phyloP scores from a whole-genome alignment of 2,329 filamentous ascomycete genomes.

The Cytospora schulzeri region DNA sequence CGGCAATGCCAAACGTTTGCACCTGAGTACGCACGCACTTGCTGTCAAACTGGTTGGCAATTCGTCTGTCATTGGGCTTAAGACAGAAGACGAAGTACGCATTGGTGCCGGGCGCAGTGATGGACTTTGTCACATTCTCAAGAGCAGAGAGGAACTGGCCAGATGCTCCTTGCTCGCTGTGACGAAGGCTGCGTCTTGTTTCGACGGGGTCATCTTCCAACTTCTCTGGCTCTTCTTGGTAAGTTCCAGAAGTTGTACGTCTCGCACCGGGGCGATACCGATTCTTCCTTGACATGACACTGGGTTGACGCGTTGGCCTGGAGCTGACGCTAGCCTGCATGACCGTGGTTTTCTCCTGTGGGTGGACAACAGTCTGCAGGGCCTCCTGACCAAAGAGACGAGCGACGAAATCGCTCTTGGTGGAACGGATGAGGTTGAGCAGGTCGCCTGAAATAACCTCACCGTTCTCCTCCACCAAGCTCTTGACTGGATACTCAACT shows the following conservation, averaged over 20 bases:
- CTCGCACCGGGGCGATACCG: constrained; percentile 45
- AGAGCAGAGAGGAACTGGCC: constrained; percentile 89
- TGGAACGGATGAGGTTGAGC: constrained; percentile 88
- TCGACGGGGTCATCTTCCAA: constrained; percentile 52
- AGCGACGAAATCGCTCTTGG: constrained; percentile 84
- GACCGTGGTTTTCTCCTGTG: constrained; percentile 84
- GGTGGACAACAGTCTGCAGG: constrained; percentile 89
- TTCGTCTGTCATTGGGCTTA: constrained; percentile 94
- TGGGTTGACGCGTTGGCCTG: constrained; percentile 88
- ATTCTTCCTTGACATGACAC: constrained; percentile 82
- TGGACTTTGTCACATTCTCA: constrained; percentile 86
- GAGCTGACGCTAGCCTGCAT: constrained; percentile 97
- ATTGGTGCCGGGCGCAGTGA: constrained; percentile 82
- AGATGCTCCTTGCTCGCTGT: constrained; percentile 78
- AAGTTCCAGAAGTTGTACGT: constrained; percentile 37
- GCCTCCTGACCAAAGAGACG: constrained; percentile 96
- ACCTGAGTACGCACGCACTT: constrained; percentile 95
- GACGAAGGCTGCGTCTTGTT: constrained; percentile 42
- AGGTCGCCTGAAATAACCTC: constrained; percentile 95
- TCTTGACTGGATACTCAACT: constrained; percentile 87
- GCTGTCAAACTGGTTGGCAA: constrained; percentile 98
- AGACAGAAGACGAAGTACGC: constrained; percentile 96
- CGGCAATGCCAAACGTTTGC: constrained; percentile 92
- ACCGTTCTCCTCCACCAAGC: constrained; percentile 90
- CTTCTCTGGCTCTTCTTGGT: constrained; percentile 37